phyloP scores from a whole-genome alignment of 2,329 filamentous ascomycete genomes.

The Orbilia javanica region DNA sequence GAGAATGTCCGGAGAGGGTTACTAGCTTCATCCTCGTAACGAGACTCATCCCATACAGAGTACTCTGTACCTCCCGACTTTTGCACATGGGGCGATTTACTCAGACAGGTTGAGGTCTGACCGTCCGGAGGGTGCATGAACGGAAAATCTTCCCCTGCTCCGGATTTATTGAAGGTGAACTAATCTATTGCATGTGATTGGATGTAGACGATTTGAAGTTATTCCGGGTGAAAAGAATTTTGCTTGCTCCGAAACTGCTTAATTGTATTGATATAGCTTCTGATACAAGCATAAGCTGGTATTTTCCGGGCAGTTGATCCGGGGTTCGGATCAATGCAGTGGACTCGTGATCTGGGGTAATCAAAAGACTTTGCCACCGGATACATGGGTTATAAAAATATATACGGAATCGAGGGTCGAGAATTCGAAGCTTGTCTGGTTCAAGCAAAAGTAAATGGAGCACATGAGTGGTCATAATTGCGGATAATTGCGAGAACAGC shows the following conservation, averaged over 20 bases:
- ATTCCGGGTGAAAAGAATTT: slow-evolving; percentile 59
- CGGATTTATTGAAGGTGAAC: slow-evolving; percentile 2
- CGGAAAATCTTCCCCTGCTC: slow-evolving; percentile 57
- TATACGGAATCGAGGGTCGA: slow-evolving; percentile 4
- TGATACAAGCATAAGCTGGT: slow-evolving; percentile 27
- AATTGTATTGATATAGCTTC: slow-evolving; percentile 28
- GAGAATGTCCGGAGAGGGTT: not conserved
- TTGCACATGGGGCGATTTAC: slow-evolving; percentile 10
- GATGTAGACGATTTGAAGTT: slow-evolving; percentile 33
- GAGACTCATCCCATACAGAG: not conserved
- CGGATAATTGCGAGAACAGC: slow-evolving; percentile 45
- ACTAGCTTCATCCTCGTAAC: slow-evolving; percentile 28
- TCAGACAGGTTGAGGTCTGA: too few species aligned
- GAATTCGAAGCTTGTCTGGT: slow-evolving; percentile 20
- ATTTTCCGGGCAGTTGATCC: slow-evolving; percentile 38
- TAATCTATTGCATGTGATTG: slow-evolving; percentile 36
- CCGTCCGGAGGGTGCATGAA: slow-evolving; percentile 32
- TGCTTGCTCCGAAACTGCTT: slow-evolving; percentile 47
- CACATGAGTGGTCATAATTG: slow-evolving; percentile 20
- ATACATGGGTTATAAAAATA: slow-evolving; percentile 41
- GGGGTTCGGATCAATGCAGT: slow-evolving; percentile 55
- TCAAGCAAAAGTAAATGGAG: slow-evolving; percentile 13
- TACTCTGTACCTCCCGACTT: not conserved
- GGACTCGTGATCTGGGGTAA: slow-evolving; percentile 53
- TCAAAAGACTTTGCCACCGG: slow-evolving; percentile 46